Base-by-base conservation (phyloP, 208 protist genomes). In the Wallacemonas sp. region DNA sequence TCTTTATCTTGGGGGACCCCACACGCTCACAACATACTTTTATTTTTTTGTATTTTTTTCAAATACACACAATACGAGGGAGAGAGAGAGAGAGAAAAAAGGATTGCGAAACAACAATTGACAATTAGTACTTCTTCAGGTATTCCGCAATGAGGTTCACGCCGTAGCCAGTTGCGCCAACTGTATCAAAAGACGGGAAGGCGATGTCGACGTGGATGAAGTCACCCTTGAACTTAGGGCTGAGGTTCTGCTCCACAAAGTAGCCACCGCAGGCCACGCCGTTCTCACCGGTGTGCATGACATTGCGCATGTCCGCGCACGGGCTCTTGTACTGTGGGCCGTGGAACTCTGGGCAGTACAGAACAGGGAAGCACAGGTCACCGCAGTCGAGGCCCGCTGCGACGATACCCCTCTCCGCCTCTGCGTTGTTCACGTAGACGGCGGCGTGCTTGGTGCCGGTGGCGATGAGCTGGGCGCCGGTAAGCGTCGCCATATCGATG, bases 401-500 rank as follows among this genome's bases (percentile, higher is more conserved):
- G 21, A 96, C 51, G 27, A 89, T 68, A 17, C 67, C 62, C n/a
- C 54, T 38, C 71, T 94, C 87, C 24, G 79, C 70, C 28, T 77
- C 65, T 12, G 70, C 77, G 27, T 88, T 69, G 78, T 88, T 94
- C 34, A 73, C 73, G 71, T 81, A 93, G 14, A 96, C 66, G 22
- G 79, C 88, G n/a, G 86, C 88, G 64, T 93, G 85, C 49, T 76
- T 72, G 62, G 71, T 68, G 31, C 91, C 91, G 2, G 88, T 95
- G 15, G 91, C 82, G 45, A 94, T 77, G 30, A 83, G 82, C 71
- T 96, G 91, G n/a, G 91, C 89, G 47, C 93, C 93, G 17, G 93
- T 97, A 44, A 97, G 77, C 17, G 93, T 97, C 14, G 93, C 93
- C 79, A 96, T 93, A 69, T 95, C 81, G 45, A 97, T 75, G 39